Conservation (phyloP, 116 monocot species). For the Phalaenopsis hybrid region DNA sequence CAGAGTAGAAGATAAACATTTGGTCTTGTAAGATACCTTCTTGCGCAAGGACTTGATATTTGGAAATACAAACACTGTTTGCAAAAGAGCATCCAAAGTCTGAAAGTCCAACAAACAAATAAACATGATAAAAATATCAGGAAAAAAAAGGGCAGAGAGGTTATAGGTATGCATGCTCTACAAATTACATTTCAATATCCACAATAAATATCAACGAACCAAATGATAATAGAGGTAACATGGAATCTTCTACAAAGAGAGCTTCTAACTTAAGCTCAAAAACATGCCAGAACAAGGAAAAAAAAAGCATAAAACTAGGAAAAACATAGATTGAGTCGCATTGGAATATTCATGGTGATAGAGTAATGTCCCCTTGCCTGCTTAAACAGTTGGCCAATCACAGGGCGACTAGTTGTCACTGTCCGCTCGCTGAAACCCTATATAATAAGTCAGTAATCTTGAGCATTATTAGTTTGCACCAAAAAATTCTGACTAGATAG, state of each 20-base stretch:
- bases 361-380: slow-evolving; percentile 28
- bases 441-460: slow-evolving; percentile 9
- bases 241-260: background rate
- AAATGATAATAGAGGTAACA: background rate
- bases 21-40: slow-evolving; percentile 37
- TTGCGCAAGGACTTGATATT: slow-evolving; percentile 58
- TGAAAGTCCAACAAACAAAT: slow-evolving; percentile 17
- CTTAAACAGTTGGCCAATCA: slow-evolving; percentile 83
- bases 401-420: slow-evolving; percentile 57
- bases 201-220: background rate
- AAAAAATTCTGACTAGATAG: background rate
- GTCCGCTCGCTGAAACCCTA: slow-evolving; percentile 85
- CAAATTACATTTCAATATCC: background rate
- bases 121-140: background rate
- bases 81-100: slow-evolving; percentile 75
- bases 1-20: background rate
- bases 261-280: background rate
- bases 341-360: background rate
- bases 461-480: background rate
- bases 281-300: background rate
- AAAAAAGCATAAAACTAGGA: background rate
- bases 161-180: background rate
- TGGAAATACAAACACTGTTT: slow-evolving; percentile 56
- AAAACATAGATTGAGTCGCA: background rate
- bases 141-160: background rate